Evolutionary conservation across 164 flowering plant genomes (phyloP).

Genomic region (Vitis amurensis): DNA sequence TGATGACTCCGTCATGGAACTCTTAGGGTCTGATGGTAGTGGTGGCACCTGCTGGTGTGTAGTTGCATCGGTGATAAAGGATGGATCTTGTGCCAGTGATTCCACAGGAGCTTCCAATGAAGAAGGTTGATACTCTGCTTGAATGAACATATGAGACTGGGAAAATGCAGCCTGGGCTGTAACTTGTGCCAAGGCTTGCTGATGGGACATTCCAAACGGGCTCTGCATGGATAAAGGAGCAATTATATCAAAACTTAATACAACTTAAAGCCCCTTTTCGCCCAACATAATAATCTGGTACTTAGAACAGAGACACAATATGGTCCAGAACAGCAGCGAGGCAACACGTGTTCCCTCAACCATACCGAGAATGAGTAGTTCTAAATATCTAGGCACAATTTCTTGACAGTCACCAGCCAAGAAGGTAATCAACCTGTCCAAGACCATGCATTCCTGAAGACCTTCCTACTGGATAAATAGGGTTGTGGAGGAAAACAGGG

Average conservation of each 20-base stretch:
- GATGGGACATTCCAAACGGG: constrained; percentile 89
- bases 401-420: too few relatives aligned
- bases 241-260: not conserved
- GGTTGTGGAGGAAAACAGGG: too few relatives aligned
- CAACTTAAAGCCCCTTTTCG: not conserved
- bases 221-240: constrained; percentile 40
- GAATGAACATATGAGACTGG: constrained; percentile 52
- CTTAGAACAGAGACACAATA: not conserved
- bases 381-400: too few relatives aligned
- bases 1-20: constrained; percentile 29
- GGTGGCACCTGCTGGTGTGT: constrained; percentile 37
- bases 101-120: constrained; percentile 29
- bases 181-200: constrained; percentile 91
- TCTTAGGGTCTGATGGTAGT: constrained; percentile 32
- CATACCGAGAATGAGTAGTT: too few relatives aligned
- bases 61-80: constrained; percentile 24
- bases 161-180: constrained; percentile 86
- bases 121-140: constrained; percentile 44
- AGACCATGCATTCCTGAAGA: too few relatives aligned
- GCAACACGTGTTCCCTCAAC: not conserved
- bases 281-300: not conserved
- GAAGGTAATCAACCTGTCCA: too few relatives aligned
- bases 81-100: constrained; percentile 24
- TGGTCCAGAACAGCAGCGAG: too few relatives aligned
- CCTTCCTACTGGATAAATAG: too few relatives aligned